Base-by-base conservation (phyloP, 129 eudicot genomes). In the Apium graveolens region DNA sequence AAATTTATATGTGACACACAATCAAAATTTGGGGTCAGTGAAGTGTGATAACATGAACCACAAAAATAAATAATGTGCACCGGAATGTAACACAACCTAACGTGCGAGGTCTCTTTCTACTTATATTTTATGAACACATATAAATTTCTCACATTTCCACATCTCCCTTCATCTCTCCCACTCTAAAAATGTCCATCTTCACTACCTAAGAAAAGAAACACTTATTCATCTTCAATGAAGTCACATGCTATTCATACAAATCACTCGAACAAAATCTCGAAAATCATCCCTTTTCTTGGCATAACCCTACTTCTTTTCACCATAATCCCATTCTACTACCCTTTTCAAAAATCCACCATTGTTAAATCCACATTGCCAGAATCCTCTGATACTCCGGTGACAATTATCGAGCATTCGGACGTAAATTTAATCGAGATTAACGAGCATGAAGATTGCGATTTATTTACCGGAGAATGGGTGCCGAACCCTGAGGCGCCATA, bases 401-500 rank as follows among this genome's bases (percentile, higher is more conserved):
- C 41, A 1, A 0, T 1, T 12, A 16, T 63, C 49, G 78, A 79
- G 70, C 88, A 83, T 20, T 51, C 81, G 1, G 83, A 80, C 65
- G 81, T 80, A 11, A 86, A 85, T 37, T 75, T 75, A 51, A 65
- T 70, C 5, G 17, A 65, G 53, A 78, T 84, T 29, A 78, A 76
- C 27, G 82, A 82, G 32, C 82, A 85, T 45, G 82, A 85, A 55
- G 85, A 91, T 68, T 92, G 97, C 48, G 96, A 92, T 48, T 79
- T 92, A 13, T 92, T 87, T 32, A 83, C 89, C 2, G 97, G 97
- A 16, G 97, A 92, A 74, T 92, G 97, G 97, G 70, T 92, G 7
- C 97, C 90, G 3, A 84, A 92, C 63, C 97, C 91, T 53, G 90
- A 84, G 32, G 97, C 91, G 43, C 97, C 97, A 20, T 90, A 90